Conservation (phyloP, 1,139 yeast genomes). For the Zygoascus sp. region DNA sequence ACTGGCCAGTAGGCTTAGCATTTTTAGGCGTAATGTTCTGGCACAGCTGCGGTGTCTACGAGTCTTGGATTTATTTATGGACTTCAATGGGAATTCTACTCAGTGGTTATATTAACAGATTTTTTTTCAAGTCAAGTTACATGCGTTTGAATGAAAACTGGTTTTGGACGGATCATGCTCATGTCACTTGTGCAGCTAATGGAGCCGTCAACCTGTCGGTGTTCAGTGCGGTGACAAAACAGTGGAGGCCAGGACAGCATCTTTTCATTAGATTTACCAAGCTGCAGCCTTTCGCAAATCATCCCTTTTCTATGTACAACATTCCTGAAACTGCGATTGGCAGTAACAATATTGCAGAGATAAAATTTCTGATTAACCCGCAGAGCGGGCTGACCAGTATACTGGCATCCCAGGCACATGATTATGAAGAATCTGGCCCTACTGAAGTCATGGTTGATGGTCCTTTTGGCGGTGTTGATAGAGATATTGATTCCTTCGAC, state of each 20-base stretch:
- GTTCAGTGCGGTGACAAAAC: conserved; percentile 35
- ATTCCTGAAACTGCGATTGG: conserved; percentile 30
- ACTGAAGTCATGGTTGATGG: conserved; percentile 49
- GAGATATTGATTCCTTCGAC: conserved; percentile 50
- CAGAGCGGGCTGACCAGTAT: conserved; percentile 48
- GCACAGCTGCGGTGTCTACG: conserved; percentile 44
- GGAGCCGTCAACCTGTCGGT: conserved; percentile 44
- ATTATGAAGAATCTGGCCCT: conserved; percentile 22
- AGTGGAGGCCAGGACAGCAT: conserved; percentile 62
- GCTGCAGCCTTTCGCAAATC: conserved; percentile 48
- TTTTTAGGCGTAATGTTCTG: conserved; percentile 50
- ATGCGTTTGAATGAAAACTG: conserved; percentile 40
- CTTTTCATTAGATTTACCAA: conserved; percentile 49
- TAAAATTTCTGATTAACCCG: conserved; percentile 50
- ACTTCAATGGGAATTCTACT: conserved; percentile 53
- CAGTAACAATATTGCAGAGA: conserved; percentile 24
- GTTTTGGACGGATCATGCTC: conserved; percentile 46
- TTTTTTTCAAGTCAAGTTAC: conserved; percentile 46
- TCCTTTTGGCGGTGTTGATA: conserved; percentile 57
- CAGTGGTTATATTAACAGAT: conserved; percentile 49
- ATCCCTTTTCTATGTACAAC: conserved; percentile 58
- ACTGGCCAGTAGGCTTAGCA: conserved; percentile 57
- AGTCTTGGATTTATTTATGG: conserved; percentile 48
- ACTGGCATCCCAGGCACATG: conserved; percentile 28
- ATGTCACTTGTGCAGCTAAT: conserved; percentile 33